These are phyloP conservation scores for Cercospora sojina DNA, from an alignment of 2,329 filamentous ascomycete species.

Conservation along the genomic window DNA sequence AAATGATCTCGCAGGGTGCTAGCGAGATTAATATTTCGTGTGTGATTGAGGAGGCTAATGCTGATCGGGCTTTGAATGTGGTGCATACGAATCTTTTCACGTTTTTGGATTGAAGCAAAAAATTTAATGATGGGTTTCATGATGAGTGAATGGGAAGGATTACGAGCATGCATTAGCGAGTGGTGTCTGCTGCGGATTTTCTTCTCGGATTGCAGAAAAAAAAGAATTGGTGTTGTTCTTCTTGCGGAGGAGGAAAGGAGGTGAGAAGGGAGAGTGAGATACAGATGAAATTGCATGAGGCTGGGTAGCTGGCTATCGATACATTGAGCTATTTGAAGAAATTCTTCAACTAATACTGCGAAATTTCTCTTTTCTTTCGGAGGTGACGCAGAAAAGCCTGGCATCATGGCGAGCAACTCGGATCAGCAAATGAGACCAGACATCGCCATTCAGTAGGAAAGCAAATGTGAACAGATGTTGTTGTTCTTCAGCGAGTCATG, in stretches of 20 bases:
- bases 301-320: not conserved
- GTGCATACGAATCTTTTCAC: conserved; percentile 96
- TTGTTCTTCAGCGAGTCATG: not conserved
- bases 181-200: not conserved
- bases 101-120: conserved; percentile 71
- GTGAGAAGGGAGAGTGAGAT: not conserved
- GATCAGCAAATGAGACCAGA: not conserved
- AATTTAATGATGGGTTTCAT: conserved; percentile 1
- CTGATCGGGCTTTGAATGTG: conserved; percentile 90
- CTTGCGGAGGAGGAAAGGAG: not conserved
- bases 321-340: not conserved
- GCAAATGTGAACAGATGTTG: not conserved
- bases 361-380: no score
- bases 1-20: conserved; percentile 99
- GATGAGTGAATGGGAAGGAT: not conserved
- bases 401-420: not conserved
- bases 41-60: conserved; percentile 88
- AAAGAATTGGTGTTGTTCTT: not conserved
- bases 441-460: not conserved
- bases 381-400: not conserved
- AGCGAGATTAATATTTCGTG: conserved; percentile 99
- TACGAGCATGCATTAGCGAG: not conserved
- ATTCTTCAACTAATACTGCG: no score
- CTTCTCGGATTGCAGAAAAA: not conserved
- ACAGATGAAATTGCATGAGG: not conserved